phyloP scores from a whole-genome alignment of 164 flowering plant genomes.

The Vitis riparia region DNA sequence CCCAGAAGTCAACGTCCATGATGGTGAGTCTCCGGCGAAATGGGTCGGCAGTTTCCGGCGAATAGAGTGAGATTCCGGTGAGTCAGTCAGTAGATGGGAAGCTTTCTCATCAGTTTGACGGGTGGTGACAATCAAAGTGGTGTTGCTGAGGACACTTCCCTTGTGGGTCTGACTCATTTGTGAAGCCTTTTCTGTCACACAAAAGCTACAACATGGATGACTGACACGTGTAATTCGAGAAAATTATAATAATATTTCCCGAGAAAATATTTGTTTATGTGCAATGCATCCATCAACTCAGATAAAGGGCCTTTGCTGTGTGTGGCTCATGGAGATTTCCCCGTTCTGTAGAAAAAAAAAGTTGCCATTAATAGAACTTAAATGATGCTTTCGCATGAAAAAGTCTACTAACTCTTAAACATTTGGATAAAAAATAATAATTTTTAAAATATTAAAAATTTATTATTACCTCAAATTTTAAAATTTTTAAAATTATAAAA shows the following conservation, averaged over 20 bases:
- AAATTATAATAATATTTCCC: neutral
- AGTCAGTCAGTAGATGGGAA: neutral
- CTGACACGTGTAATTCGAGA: slow-evolving; percentile 22
- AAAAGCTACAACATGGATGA: slow-evolving; percentile 15
- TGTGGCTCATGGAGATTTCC: no score
- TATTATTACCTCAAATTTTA: no score
- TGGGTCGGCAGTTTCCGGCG: slow-evolving; percentile 13
- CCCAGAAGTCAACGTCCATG: slow-evolving; percentile 67
- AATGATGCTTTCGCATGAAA: no score
- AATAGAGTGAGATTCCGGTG: slow-evolving; percentile 9
- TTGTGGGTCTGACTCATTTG: slow-evolving; percentile 7
- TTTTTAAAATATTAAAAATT: no score
- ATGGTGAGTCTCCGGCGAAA: neutral
- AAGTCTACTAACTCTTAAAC: no score
- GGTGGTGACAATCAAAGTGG: neutral
- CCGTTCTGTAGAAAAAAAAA: no score
- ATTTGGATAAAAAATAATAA: no score
- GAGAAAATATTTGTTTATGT: no score
- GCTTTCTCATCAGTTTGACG: neutral
- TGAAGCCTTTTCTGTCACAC: slow-evolving; percentile 26
- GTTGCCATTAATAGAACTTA: no score
- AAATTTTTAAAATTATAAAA: no score
- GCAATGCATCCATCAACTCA: no score
- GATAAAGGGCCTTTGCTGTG: no score
- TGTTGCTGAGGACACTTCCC: neutral